Base-by-base conservation (phyloP, 371 early-diverging fungal genomes). In the Lichtheimia ramosa region DNA sequence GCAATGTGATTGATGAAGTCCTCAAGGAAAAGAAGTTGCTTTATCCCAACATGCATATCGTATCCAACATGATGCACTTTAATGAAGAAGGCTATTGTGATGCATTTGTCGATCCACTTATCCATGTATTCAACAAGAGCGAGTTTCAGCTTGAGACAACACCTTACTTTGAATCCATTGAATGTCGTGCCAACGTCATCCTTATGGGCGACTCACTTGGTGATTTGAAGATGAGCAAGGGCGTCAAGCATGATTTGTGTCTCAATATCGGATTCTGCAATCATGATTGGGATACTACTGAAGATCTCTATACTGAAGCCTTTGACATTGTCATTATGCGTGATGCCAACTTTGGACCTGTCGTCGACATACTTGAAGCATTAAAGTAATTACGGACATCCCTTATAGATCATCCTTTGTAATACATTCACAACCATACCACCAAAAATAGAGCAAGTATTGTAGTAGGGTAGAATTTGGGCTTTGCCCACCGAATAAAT, bases 91-190 rank as follows among this genome's bases (percentile, higher is more conserved):
- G 65, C 23, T 57, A 79, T 3, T 82, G 80, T 49, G 76, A 74
- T 15, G 81, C 66, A 6, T 91, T 92, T 57, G 67, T 77, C 42
- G 86, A 82, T 3, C 91, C 89, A 0, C 42, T 89, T 48, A 89
- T 91, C 50, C 91, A 92, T 70, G 79, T 86, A 1, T 85, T 91
- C 65, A 92, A 91, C 83, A 92, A 92, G 78, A 79, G 82, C 51
- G 89, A 90, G 62, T 79, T 89, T 34, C 74, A 73, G 16, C 43
- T 83, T 6, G 75, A 82, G 42, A 67, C 66, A 0, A 76, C 81
- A 0, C 68, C 79, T 20, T 83, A 83, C 55, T 62, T 73, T 43
- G 12, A 48, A 2, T 27, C 56, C 23, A 81, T 82, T 48, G 53
- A 79, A 43, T 23, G 74, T 34, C 68, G 84, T 15, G 14, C 51